Percentiles rank a stretch among this genome's conserved stretches.
These are phyloP conservation scores for Scedosporium boydii DNA, from an alignment of 2,329 filamentous ascomycete species.

Conservation along the genomic window DNA sequence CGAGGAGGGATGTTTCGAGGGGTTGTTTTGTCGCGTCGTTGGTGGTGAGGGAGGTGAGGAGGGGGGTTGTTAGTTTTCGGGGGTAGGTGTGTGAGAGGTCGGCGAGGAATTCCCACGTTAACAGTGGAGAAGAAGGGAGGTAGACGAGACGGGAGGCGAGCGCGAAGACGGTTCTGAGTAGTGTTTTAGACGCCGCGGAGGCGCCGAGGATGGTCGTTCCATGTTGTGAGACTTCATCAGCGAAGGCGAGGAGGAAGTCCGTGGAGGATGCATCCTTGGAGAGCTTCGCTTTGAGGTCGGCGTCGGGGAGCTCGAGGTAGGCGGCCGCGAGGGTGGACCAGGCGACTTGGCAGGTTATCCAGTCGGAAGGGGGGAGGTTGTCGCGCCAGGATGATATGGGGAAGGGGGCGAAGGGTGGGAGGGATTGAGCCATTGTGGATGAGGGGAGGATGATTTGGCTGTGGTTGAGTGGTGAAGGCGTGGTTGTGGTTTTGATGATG, in stretches of 20 bases:
- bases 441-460: background rate
- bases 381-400: slow-evolving; percentile 59
- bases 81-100: slow-evolving; percentile 58
- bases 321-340: slow-evolving; percentile 62
- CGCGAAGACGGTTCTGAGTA: slow-evolving; percentile 57
- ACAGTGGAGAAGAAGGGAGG: slow-evolving; percentile 32
- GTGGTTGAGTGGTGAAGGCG: background rate
- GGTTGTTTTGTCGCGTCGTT: slow-evolving; percentile 23
- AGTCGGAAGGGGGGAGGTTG: slow-evolving; percentile 59
- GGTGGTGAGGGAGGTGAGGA: slow-evolving; percentile 41
- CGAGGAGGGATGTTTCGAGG: slow-evolving; percentile 46
- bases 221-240: slow-evolving; percentile 40
- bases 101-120: slow-evolving; percentile 60
- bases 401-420: slow-evolving; percentile 70
- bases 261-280: slow-evolving; percentile 48
- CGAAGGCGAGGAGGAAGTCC: slow-evolving; percentile 59
- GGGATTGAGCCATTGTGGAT: slow-evolving; percentile 26
- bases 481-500: background rate
- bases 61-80: slow-evolving; percentile 46
- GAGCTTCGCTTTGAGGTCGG: slow-evolving; percentile 42
- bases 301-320: slow-evolving; percentile 49
- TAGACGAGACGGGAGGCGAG: slow-evolving; percentile 48
- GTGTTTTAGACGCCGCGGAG: slow-evolving; percentile 23
- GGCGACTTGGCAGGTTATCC: slow-evolving; percentile 66
- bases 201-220: slow-evolving; percentile 24